These are phyloP conservation scores for Scalesia atractyloides DNA, from an alignment of 129 eudicot genomes.

Conservation along the genomic window DNA sequence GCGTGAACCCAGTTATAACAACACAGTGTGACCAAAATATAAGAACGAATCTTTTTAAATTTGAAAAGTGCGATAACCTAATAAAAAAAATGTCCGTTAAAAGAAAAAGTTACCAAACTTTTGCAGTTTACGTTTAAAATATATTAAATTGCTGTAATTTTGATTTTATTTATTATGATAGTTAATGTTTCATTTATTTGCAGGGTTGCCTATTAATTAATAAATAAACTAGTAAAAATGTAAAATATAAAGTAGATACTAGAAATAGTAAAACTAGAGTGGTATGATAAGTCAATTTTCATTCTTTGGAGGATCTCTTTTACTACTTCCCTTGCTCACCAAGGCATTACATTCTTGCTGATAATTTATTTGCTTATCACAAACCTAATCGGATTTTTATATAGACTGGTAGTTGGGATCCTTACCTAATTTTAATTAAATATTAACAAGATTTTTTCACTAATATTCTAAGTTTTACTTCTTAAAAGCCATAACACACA, in stretches of 20 bases:
- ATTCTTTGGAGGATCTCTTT: neutral
- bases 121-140: neutral
- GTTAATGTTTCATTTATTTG: too few relatives aligned
- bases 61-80: too few relatives aligned
- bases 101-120: neutral
- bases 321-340: conserved; percentile 33
- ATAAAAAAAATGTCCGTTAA: too few relatives aligned
- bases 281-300: neutral
- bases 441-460: neutral
- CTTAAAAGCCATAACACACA: neutral
- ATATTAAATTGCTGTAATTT: neutral
- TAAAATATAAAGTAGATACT: too few relatives aligned
- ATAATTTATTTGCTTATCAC: conserved; percentile 3
- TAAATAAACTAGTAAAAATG: too few relatives aligned
- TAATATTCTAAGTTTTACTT: neutral
- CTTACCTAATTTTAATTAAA: conserved; percentile 24
- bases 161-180: neutral
- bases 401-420: conserved; percentile 31
- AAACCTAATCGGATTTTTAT: conserved; percentile 24
- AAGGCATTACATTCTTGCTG: neutral
- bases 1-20: too few relatives aligned
- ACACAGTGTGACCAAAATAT: too few relatives aligned
- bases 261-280: too few relatives aligned
- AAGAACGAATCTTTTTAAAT: too few relatives aligned
- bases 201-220: too few relatives aligned